Evolutionary conservation across 2,329 filamentous ascomycete genomes (phyloP).

Genomic region (Aspergillus sp.): DNA sequence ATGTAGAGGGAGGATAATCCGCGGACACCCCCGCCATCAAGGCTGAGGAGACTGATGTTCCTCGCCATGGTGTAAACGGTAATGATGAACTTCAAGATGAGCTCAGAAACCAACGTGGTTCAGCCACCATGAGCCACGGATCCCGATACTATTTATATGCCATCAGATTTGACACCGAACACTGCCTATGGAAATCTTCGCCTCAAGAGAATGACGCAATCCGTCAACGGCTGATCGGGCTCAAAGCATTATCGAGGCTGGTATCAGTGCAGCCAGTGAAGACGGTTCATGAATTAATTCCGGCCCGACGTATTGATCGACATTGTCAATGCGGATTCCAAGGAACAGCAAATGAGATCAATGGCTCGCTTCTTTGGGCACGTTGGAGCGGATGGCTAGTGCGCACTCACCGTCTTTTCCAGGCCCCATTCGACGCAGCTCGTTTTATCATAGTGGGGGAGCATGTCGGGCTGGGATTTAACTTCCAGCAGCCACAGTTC

Average conservation of each 20-base stretch:
- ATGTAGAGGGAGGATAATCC: slow-evolving; percentile 43
- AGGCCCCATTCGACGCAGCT: not conserved
- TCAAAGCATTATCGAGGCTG: slow-evolving; percentile 10
- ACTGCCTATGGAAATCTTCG: not conserved
- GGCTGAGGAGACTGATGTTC: slow-evolving; percentile 25
- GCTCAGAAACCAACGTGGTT: not conserved
- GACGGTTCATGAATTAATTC: not conserved
- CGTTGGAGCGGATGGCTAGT: not conserved
- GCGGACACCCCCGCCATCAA: slow-evolving; percentile 47
- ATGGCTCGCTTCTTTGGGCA: not conserved
- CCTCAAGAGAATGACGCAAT: slow-evolving; percentile 1
- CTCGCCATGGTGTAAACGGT: slow-evolving; percentile 14
- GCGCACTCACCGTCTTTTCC: not conserved
- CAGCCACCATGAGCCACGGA: not conserved
- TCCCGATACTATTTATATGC: not conserved
- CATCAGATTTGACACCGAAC: not conserved
- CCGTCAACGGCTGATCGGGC: not conserved
- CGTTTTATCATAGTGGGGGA: not conserved
- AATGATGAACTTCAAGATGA: not conserved
- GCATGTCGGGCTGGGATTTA: not conserved
- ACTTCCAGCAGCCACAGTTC: not conserved
- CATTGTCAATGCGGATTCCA: slow-evolving; percentile 6
- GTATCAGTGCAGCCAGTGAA: slow-evolving; percentile 7
- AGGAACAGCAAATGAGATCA: not conserved
- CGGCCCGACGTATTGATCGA: slow-evolving; percentile 6